Percentiles rank a stretch among this genome's conserved stretches.
phyloP scores from a whole-genome alignment of 768 basidiomycete species.

The Tulasnella sp. region DNA sequence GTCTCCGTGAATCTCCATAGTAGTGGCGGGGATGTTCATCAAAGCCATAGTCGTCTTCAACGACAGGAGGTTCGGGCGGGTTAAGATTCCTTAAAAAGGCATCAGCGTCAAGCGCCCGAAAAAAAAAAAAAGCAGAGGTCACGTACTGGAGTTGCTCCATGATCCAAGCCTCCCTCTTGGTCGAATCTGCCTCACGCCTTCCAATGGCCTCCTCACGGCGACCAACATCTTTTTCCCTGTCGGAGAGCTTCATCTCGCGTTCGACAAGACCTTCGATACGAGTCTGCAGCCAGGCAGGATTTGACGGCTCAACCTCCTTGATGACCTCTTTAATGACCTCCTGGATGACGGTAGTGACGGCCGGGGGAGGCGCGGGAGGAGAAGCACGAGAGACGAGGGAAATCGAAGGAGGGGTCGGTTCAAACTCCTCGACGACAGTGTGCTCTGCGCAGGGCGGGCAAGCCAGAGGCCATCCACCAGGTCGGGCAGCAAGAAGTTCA shows the following conservation, averaged over 20 bases:
- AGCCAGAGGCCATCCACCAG: constrained; percentile 47
- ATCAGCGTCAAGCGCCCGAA: neutral
- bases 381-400: constrained; percentile 30
- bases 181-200: constrained; percentile 74
- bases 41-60: constrained; percentile 19
- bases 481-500: constrained; percentile 68
- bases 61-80: constrained; percentile 12
- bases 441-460: constrained; percentile 19
- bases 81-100: constrained; percentile 7
- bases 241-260: constrained; percentile 72
- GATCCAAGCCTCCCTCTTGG: constrained; percentile 79
- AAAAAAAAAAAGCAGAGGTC: neutral
- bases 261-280: constrained; percentile 74
- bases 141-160: constrained; percentile 86
- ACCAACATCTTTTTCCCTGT: constrained; percentile 75
- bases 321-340: constrained; percentile 82
- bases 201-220: constrained; percentile 77
- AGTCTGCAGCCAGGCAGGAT: constrained; percentile 65
- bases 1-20: constrained; percentile 14
- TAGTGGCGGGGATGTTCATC: constrained; percentile 14
- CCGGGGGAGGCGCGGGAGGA: constrained; percentile 24
- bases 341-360: constrained; percentile 30
- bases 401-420: constrained; percentile 43
- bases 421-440: constrained; percentile 8
- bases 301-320: constrained; percentile 53